Base-by-base conservation (phyloP, 83 land plant genomes). In the Thuja plicata region DNA sequence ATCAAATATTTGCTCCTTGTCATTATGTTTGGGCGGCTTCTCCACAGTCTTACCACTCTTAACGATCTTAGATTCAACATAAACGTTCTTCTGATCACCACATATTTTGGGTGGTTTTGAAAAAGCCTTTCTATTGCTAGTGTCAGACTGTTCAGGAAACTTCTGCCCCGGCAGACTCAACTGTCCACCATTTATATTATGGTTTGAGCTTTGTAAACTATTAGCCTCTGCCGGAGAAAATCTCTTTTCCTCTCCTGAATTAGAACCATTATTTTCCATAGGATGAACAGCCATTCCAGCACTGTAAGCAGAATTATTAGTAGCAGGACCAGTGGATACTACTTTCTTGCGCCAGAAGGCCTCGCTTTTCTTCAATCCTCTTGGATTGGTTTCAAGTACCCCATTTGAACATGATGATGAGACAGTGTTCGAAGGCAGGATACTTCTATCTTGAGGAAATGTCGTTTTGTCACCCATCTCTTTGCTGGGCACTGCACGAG, bases 31-130 rank as follows among this genome's bases (percentile, higher is more conserved):
- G 32, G n/a, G 85, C 9, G 54, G n/a, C 30, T 43, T 82, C 85
- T 82, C 52, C 54, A 82, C 8, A n/a, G 7, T 38, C 54, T 1
- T 82, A 27, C 54, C 54, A 24, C 34, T 10, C 54, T 46, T 45
- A 46, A 82, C 45, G 50, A 45, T 82, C n/a, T 82, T 27, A 34
- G 86, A 84, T 50, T 48, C 60, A 50, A 50, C 86, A 84, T 32
- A 32, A 11, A 82, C 24, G 85, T 82, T 45, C 10, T 52, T 84
- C 35, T 50, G 86, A 84, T 84, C 52, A 48, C 86, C 60, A 50
- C 50, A 84, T 32, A 27, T 50, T 30, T 50, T 84, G 50, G 1
- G 37, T 32, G 86, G 11, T 32, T 84, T 84, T 27, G 32, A 82
- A 40, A 82, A 82, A 84, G 38, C 45, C 60, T 34, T 57, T 83